These are phyloP conservation scores for Abortiporus biennis DNA, from an alignment of 1,284 basidiomycete species.

Conservation along the genomic window DNA sequence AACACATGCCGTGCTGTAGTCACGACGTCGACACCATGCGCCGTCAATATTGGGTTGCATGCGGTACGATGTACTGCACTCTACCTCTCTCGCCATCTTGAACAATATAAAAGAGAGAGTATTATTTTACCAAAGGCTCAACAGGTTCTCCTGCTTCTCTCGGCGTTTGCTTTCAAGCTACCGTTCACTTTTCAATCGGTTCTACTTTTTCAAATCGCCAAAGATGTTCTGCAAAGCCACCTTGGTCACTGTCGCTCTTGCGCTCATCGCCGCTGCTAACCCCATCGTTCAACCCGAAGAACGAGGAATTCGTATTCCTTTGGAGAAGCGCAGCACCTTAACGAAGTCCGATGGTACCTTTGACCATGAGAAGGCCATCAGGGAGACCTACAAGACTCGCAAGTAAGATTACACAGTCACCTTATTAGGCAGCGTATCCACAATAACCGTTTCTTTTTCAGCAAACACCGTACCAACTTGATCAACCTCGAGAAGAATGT, in stretches of 20 bases:
- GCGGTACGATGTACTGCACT: no score
- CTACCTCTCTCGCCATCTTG: no score
- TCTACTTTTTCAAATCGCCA: not conserved
- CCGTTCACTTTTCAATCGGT: no score
- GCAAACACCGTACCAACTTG: conserved; percentile 25
- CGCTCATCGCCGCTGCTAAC: conserved; percentile 19
- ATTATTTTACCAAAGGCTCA: no score
- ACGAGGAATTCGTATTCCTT: conserved; percentile 11
- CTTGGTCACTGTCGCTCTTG: conserved; percentile 21
- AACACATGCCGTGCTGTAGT: no score
- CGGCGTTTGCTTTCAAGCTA: no score
- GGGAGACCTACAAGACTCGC: conserved; percentile 15
- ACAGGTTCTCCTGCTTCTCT: no score
- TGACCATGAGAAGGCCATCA: conserved; percentile 19
- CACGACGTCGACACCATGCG: no score
- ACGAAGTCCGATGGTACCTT: conserved; percentile 21
- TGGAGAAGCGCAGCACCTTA: conserved; percentile 18
- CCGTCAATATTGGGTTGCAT: no score
- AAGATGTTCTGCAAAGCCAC: conserved; percentile 24
- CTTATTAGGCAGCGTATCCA: not conserved
- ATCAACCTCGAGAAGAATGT: conserved; percentile 20
- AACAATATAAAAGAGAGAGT: no score
- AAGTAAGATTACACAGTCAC: conserved; percentile 19
- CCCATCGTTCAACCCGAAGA: conserved; percentile 17
- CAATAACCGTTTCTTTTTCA: conserved; percentile 8